Percentiles rank a stretch among this genome's conserved stretches.
phyloP scores from a whole-genome alignment of 495 filamentous ascomycete species.

The Hypoxylon perforatum region DNA sequence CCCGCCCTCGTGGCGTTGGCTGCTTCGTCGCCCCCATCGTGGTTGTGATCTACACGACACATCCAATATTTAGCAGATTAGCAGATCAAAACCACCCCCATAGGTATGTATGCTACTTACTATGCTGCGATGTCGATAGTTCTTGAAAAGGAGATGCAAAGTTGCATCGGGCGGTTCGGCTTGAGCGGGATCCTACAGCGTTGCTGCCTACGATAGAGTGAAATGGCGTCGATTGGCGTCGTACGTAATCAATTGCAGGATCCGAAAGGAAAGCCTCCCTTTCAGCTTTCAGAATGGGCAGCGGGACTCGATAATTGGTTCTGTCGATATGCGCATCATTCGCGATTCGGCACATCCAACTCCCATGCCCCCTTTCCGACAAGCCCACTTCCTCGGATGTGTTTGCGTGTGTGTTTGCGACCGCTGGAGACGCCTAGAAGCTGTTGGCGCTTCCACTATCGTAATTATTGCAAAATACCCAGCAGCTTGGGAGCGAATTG shows the following conservation, averaged over 20 bases:
- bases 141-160: constrained; percentile 1
- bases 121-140: background rate
- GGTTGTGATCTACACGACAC: constrained; percentile 12
- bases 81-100: constrained; percentile 3
- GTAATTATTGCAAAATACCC: constrained; percentile 1
- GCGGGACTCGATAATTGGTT: background rate
- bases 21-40: too few relatives aligned
- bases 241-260: background rate
- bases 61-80: background rate
- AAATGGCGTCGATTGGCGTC: background rate
- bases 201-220: background rate
- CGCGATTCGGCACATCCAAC: constrained; percentile 11
- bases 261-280: constrained; percentile 14
- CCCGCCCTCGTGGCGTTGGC: background rate
- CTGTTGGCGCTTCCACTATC: too few relatives aligned
- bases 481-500: constrained; percentile 25
- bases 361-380: constrained; percentile 3
- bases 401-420: background rate
- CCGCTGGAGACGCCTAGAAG: too few relatives aligned
- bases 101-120: background rate
- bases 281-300: constrained; percentile 9
- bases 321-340: background rate
- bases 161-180: constrained; percentile 20
- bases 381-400: constrained; percentile 1
- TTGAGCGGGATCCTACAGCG: constrained; percentile 16